Base-by-base conservation (phyloP, 2,329 filamentous ascomycete species). In the Paraconiothyrium sp. region DNA sequence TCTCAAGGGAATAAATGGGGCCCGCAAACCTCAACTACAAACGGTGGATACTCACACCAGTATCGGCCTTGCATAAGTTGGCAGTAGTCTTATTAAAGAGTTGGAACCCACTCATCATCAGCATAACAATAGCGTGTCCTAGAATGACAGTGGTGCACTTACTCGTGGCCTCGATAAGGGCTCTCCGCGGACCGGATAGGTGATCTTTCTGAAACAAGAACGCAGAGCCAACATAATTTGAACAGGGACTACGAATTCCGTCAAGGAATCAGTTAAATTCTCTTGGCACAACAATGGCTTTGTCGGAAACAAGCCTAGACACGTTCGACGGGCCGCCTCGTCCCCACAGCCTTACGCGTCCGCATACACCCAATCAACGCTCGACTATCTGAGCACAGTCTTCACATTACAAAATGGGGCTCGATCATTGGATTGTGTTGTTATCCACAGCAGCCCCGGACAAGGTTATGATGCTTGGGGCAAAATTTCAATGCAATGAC, bases 341-440 rank as follows among this genome's bases (percentile, higher is more conserved):
- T 30, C 56, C 47, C 37, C 37, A 58, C 46, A 22, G 47, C 47
- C 56, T 58, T 51, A 51, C 47, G 47, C 56, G 56, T 51, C 20
- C 56, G 14, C 20, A 16, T n/a, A 20, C 54, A 35, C 20, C 56
- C 56, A 58, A 58, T 44, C 56, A 35, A 24, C 10, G 30, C 35
- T 27, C 10, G 27, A 3, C 27, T 20, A 13, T 32, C 34, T 41
- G 20, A n/a, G 55, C 37, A 58, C 37, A 47, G 13, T 44, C 34
- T 20, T 44, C 34, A 43, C 47, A 3, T 43, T 39, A 39, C 47
- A 58, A 43, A 44, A 24, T 22, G 30, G 24, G 16, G 14, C 30
- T 24, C 39, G 41, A 2, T 44, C 8, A 58, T 58, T 58, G 56
- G 47, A 35, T 27, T 20, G 14, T 44, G 9, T 20, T 30, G 43